Conservation (phyloP, 1,139 yeast species). For the Scheffersomyces lignicola region DNA sequence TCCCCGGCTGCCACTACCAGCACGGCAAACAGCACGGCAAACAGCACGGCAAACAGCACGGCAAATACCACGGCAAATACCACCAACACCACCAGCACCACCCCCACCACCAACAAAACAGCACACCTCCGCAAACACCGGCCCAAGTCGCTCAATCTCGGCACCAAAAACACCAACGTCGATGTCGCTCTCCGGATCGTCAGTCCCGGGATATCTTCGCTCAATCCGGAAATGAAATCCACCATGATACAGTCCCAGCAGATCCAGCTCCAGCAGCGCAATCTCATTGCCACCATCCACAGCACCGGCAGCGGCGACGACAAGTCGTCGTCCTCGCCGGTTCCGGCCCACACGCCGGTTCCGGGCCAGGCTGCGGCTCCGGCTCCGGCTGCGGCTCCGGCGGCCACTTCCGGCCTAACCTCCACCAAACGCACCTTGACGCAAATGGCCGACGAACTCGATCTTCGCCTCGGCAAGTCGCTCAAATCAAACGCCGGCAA, state of each 20-base stretch:
- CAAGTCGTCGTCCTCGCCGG: neutral
- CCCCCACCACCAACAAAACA: neutral
- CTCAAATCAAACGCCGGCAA: slow-evolving; percentile 16
- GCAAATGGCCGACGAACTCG: slow-evolving; percentile 5
- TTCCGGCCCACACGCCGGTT: neutral
- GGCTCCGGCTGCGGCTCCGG: neutral
- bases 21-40: too few relatives aligned
- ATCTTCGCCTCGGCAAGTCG: neutral
- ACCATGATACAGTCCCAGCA: slow-evolving; percentile 46
- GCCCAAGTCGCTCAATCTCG: slow-evolving; percentile 18
- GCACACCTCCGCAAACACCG: slow-evolving; percentile 19
- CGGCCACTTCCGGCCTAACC: neutral
- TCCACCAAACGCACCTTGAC: neutral
- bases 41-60: too few relatives aligned
- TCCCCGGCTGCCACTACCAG: too few relatives aligned
- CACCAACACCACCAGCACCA: too few relatives aligned
- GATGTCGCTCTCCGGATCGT: slow-evolving; percentile 41
- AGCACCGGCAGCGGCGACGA: neutral
- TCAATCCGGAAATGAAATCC: slow-evolving; percentile 47
- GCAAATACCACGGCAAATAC: too few relatives aligned
- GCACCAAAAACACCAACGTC: slow-evolving; percentile 10
- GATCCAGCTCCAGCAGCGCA: slow-evolving; percentile 50
- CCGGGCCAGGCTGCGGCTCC: neutral
- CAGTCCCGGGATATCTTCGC: slow-evolving; percentile 51
- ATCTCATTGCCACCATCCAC: slow-evolving; percentile 44